Evolutionary conservation across 768 basidiomycete genomes (phyloP), one percentile per base, ranked within the genome.

Genomic region (Podaxis carcinomalis): DNA sequence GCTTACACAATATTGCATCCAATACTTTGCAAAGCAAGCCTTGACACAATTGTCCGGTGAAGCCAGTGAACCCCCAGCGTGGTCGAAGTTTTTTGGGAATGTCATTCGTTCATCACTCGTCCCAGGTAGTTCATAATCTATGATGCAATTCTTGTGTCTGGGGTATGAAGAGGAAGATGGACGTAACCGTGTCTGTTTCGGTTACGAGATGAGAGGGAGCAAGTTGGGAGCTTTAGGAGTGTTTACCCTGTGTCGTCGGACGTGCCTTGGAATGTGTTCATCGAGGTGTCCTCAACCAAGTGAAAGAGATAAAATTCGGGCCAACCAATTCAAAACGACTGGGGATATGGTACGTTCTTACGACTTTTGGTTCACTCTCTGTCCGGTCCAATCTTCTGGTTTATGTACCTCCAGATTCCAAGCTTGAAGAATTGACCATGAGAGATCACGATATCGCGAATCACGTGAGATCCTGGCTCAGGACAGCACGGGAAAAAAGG

Each of bases 401-500:
- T 9, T 32, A 32, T 32, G 32, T 32, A 32, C 32, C 9, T 32
- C 32, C 27, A 28, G 27, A 28, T 28, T 28, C 27, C 32, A 32
- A 9, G 7, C 32, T 32, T 32, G 7, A 32, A 9, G 7, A 32
- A 9, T 32, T 9, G 32, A 32, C 6, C 32, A 9, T 32, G 32
- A 32, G 32, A 32, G 32, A 32, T 32, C 42, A 5, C 4, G n/a
- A 13, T 44, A 19, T n/a, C 3, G 19, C 19, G 42, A 44, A 2
- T 13, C 14, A 44, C 42, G 57, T 59, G 57, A 51, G 36, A 16
- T 40, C 37, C 51, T 19, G 13, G 46, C 23, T 36, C 44, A 36
- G 19, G 28, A 32, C 28, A 28, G 25, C 19, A 39, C 57, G 50
- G 51, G 59, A 42, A 60, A 47, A 60, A 60, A 52, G 6, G 58